Base-by-base conservation (phyloP, 2,329 filamentous ascomycete species). In the Lasiodiplodia theobromae region DNA sequence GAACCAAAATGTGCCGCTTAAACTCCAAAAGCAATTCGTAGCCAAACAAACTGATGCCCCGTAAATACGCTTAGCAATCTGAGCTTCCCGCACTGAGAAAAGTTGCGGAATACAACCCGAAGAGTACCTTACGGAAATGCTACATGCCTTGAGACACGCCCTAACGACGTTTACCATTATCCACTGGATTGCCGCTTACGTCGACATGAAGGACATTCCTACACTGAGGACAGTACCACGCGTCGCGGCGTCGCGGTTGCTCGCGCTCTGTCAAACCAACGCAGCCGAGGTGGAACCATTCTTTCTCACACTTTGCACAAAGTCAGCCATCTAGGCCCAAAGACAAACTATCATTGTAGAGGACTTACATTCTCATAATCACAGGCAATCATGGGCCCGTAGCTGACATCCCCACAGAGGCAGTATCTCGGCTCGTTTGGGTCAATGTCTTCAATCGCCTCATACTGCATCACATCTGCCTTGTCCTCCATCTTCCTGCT, bases 191-290 rank as follows among this genome's bases (percentile, higher is more conserved):
- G 49, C 78, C 78, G 68, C 75, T 77, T 1, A 75, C 74, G 58
- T 79, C 77, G 3, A 73, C 72, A 31, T 72, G 68, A 16, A 79
- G 71, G 16, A 71, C 53, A 10, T 66, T 65, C 40, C 78, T 77
- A 75, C 92, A 96, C 62, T 93, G 89, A 1, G 91, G 91, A 78
- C 92, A 96, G 74, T 93, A 96, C 92, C 92, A 96, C 79, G 93
- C 94, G 2, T 90, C 90, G 38, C 91, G 91, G 21, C 91, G 85
- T 2, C 89, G 86, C 12, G 92, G 92, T 16, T 49, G 12, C 2
- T 18, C 40, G 69, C 92, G 87, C 28, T 89, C 86, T 40, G 75
- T 76, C 71, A 96, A 82, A 5, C 86, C 89, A 6, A 96, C 91
- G 74, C 92, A 96, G 71, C 89, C 88, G 51, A 96, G 85, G 76